Base-by-base conservation (phyloP, 2,329 filamentous ascomycete species). In the Microdochium trichocladiopsis region DNA sequence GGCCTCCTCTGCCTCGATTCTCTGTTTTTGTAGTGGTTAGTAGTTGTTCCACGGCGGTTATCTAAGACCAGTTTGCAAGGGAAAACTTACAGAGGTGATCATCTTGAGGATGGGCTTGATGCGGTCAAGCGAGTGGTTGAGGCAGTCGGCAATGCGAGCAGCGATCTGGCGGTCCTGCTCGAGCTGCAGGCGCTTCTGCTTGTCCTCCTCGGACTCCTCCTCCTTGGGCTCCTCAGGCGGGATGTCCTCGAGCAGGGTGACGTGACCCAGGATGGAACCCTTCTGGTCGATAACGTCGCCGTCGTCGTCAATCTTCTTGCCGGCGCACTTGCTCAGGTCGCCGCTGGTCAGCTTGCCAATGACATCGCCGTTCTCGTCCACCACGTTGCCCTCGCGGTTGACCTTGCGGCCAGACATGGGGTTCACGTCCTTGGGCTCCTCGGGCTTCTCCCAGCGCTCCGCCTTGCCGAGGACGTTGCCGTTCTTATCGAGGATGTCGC, bases 61-160 rank as follows among this genome's bases (percentile, higher is more conserved):
- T 33, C 28, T 33, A 33, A 33, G 28, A 14, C 28, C 28, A 8
- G 28, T 14, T 14, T 18, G 21, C 51, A n/a, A 33, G 52, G 23
- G 12, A 2, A 8, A 22, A 66, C 78, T 68, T 78, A 87, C 84
- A 57, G 91, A 86, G 4, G 83, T 88, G 68, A 96, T 96, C 74
- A 90, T 81, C 72, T 88, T 90, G 76, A 88, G 88, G 64, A 95
- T 84, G 10, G 91, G 91, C 59, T 88, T 84, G 65, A 96, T 82
- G 66, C 86, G 88, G 63, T 95, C 90, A 6, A 96, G 78, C 14
- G 89, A 89, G 67, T 92, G 83, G 63, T 86, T 80, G 59, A 95
- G 82, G 61, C 87, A 86, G 52, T 70, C 73, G 12, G 79, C 76
- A 75, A 96, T 91, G 72, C 88, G 86, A 56, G 80, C 77, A 1